Percentiles rank a stretch among this genome's conserved stretches.
Evolutionary conservation across 2,329 filamentous ascomycete genomes (phyloP).

Genomic region (Talaromyces rugulosus): DNA sequence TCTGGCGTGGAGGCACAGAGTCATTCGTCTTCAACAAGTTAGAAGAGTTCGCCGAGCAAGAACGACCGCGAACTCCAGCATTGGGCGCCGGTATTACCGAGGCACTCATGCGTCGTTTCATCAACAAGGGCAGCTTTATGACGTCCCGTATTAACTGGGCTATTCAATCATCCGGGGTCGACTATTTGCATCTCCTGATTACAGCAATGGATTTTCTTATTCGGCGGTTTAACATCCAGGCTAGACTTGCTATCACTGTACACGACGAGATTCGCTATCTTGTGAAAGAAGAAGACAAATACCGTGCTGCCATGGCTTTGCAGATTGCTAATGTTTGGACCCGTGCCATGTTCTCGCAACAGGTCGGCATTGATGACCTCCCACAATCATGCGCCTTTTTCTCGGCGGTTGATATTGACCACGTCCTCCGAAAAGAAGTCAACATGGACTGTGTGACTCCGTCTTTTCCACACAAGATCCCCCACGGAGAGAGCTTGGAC

Average conservation of each 20-base stretch:
- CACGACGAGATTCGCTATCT: constrained; percentile 97
- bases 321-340: constrained; percentile 97
- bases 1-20: constrained; percentile 95
- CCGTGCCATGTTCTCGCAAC: constrained; percentile 92
- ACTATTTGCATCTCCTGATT: constrained; percentile 92
- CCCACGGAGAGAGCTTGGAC: constrained; percentile 81
- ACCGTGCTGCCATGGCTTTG: constrained; percentile 83
- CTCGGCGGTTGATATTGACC: constrained; percentile 90
- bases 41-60: constrained; percentile 95
- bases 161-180: constrained; percentile 94
- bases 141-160: constrained; percentile 98
- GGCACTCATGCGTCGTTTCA: constrained; percentile 81
- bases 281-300: constrained; percentile 78
- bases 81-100: constrained; percentile 94
- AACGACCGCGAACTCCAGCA: constrained; percentile 82
- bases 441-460: constrained; percentile 97
- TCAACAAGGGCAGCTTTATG: constrained; percentile 87
- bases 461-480: constrained; percentile 72
- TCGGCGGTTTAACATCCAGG: constrained; percentile 76
- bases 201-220: constrained; percentile 92
- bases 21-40: constrained; percentile 98
- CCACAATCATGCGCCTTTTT: constrained; percentile 95
- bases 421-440: constrained; percentile 94
- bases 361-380: constrained; percentile 91
- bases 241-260: constrained; percentile 85